Evolutionary conservation across 176 grass and related monocot species (phyloP), one percentile per base, ranked within the genome.

Genomic region (Pontederia paniculata): DNA sequence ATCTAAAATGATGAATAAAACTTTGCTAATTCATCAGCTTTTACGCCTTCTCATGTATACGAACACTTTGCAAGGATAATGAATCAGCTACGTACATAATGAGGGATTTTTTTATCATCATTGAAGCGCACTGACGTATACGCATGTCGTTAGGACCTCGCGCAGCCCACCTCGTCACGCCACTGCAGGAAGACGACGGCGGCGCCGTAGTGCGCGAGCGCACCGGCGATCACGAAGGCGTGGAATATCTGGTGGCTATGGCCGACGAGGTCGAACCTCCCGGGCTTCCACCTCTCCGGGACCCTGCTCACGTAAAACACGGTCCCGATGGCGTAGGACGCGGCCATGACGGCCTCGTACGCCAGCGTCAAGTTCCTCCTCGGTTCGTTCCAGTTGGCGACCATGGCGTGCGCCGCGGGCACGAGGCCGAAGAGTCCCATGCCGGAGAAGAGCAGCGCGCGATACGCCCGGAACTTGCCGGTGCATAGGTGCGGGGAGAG

Each of bases 231-330:
- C 21, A 98, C 94, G 41, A 98, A 62, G 20, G 77, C 69, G n/a
- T 98, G 94, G 71, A 98, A 98, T 65, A 98, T 88, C 80, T 98
- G 94, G 58, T 98, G 94, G 70, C 94, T 98, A 50, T 98, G 93
- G 0, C 93, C 87, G 0, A 81, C 78, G 22, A 98, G 48, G 57
- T 98, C 93, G 57, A 91, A 91, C 10, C 61, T 50, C 21, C 93
- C 93, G 0, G 93, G 93, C 5, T 75, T 69, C 86, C 86, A 98
- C 69, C 78, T 67, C 83, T 98, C 93, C 2, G 87, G 93, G 14
- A 91, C 86, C 66, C 93, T 81, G 66, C 70, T 84, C 56, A 84
- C 93, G 66, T 91, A 98, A 68, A 98, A 74, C 31, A 74, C 74
- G 0, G 80, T 84, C 12, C 93, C 93, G 5, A 51, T 57, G 9